Base-by-base conservation (phyloP, 345 rosid species). In the Gossypium arboreum region DNA sequence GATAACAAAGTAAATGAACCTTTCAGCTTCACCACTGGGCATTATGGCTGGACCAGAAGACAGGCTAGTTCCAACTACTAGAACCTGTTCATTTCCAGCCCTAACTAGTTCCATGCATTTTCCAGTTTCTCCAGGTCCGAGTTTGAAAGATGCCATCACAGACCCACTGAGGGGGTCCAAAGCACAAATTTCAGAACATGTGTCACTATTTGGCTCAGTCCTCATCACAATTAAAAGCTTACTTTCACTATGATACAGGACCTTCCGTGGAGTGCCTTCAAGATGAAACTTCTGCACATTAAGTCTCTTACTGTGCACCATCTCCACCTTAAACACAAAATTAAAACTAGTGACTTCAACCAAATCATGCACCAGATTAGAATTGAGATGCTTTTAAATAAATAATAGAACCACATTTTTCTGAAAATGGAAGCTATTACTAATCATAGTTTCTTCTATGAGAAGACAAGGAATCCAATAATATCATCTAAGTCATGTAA, bases 1-100 rank as follows among this genome's bases (percentile, higher is more conserved):
- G 57, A 9, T 48, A 60, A 15, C 34, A 70, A 77, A 79, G 76
- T 79, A 55, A 61, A 47, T 44, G 48, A 41, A 95, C 99, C 98
- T 91, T 87, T 95, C 99, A 65, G 98, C 98, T 88, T 95, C 99
- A 76, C 99, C 99, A 79, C 94, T 93, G 76, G 94, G 91, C 97
- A 95, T 84, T 73, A 91, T 85, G 77, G 97, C 98, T 57, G 96
- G 99, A 82, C 98, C 97, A 79, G 91, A 82, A 59, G 94, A 90
- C 55, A 88, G 82, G 83, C 96, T 88, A 68, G 99, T 95, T 61
- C 99, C 99, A 77, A 93, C 83, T 73, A 91, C 94, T 80, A 93
- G 78, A 81, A 91, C 93, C 62, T 88, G 91, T 67, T 95, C 97
- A 78, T 82, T 91, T 83, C 96, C 97, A 76, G 81, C 90, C 81